Conservation (phyloP, 2,329 filamentous ascomycete genomes). For the Pseudopithomyces maydicus region DNA sequence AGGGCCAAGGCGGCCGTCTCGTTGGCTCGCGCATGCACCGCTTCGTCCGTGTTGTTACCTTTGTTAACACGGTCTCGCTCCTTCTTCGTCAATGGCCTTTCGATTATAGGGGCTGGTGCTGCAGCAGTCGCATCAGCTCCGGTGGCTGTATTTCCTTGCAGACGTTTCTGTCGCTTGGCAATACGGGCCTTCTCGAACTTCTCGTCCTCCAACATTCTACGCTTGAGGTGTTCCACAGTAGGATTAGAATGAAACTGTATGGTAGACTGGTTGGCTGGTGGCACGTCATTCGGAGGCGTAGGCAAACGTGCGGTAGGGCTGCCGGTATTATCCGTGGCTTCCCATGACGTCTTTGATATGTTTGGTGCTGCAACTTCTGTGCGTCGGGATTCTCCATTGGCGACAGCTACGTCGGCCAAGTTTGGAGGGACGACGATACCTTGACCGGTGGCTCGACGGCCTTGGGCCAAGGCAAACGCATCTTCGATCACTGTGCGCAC, state of each 20-base stretch:
- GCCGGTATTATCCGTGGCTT: conserved; percentile 56
- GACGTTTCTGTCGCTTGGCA: conserved; percentile 51
- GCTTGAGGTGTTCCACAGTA: conserved; percentile 57
- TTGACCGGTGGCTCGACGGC: conserved; percentile 77
- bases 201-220: conserved; percentile 58
- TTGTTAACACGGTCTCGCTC: conserved; percentile 79
- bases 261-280: conserved; percentile 56
- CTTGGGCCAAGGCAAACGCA: conserved; percentile 70
- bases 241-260: conserved; percentile 60
- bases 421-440: conserved; percentile 78
- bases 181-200: conserved; percentile 71
- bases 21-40: conserved; percentile 81
- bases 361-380: conserved; percentile 46
- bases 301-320: conserved; percentile 57
- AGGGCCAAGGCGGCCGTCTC: conserved; percentile 81
- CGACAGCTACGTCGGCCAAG: conserved; percentile 72
- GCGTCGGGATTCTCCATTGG: conserved; percentile 50
- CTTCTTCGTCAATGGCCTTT: conserved; percentile 75
- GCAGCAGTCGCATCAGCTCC: conserved; percentile 31
- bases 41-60: conserved; percentile 74
- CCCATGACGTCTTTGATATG: conserved; percentile 46
- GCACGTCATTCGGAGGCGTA: conserved; percentile 53
- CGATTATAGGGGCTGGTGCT: conserved; percentile 32
- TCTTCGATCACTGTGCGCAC: conserved; percentile 79
- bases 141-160: conserved; percentile 30